These are phyloP conservation scores for Planoprotostelium fungivorum DNA, from an alignment of 78 protist genomes.

Conservation along the genomic window DNA sequence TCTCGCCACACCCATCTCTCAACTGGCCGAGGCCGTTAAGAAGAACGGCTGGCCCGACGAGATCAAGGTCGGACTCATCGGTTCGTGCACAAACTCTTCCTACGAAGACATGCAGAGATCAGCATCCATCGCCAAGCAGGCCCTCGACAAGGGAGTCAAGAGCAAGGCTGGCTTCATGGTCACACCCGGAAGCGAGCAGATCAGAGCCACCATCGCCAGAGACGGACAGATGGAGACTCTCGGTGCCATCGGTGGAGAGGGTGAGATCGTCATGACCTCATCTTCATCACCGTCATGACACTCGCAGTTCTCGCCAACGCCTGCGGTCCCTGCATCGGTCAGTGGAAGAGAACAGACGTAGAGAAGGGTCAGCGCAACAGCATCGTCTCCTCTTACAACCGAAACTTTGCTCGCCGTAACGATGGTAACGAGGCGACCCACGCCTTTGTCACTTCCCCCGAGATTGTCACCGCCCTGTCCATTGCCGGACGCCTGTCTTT, in stretches of 20 bases:
- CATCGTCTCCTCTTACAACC: constrained; percentile 93
- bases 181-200: constrained; percentile 96
- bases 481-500: constrained; percentile 83
- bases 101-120: constrained; percentile 94
- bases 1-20: constrained; percentile 66
- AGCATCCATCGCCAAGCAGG: constrained; percentile 79
- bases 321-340: constrained; percentile 96
- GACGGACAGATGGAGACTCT: constrained; percentile 81
- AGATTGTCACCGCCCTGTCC: constrained; percentile 86
- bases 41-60: constrained; percentile 88
- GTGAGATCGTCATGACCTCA: constrained; percentile 43
- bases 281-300: constrained; percentile 43
- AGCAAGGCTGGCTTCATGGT: constrained; percentile 77
- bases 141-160: constrained; percentile 73
- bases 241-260: constrained; percentile 74
- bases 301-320: constrained; percentile 88
- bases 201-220: constrained; percentile 86
- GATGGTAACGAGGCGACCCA: constrained; percentile 91
- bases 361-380: constrained; percentile 78
- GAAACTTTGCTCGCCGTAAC: constrained; percentile 90
- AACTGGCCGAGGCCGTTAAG: constrained; percentile 50
- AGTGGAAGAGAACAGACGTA: constrained; percentile 91
- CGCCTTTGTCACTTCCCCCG: constrained; percentile 95
- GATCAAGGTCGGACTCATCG: constrained; percentile 86
- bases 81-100: constrained; percentile 92